A percentile compares a stretch with the other conserved stretches of the same genome.
Conservation (phyloP, 352 stramenopile genomes). For the Phytophthora uliginosa region DNA sequence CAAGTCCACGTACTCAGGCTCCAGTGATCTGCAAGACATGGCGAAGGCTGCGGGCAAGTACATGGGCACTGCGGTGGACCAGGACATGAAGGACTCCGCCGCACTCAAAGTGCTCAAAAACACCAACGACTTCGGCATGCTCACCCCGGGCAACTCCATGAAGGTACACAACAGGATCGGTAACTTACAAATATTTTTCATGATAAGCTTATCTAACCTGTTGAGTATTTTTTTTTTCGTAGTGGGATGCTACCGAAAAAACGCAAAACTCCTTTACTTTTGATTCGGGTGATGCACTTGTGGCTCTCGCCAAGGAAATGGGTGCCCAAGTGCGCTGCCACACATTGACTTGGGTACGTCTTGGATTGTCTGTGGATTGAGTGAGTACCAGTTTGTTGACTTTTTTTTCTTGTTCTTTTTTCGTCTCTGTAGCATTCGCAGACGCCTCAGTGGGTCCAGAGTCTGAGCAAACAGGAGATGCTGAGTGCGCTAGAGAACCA, state of each 20-base stretch:
- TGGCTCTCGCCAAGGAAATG: constrained; percentile 31
- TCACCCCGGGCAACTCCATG: constrained; percentile 43
- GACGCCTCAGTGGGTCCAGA: constrained; percentile 36
- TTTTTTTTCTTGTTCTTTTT: background rate
- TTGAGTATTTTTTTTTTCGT: constrained; percentile 4
- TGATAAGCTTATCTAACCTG: background rate
- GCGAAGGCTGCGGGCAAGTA: constrained; percentile 42
- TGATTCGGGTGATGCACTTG: constrained; percentile 24
- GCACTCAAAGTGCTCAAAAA: constrained; percentile 39
- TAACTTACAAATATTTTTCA: background rate
- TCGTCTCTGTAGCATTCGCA: constrained; percentile 31
- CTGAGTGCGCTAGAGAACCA: constrained; percentile 41
- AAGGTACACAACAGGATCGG: constrained; percentile 21
- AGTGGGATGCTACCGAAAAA: constrained; percentile 37
- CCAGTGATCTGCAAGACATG: constrained; percentile 33
- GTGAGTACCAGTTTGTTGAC: background rate
- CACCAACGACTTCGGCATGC: constrained; percentile 38
- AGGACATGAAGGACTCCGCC: constrained; percentile 29
- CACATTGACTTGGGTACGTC: constrained; percentile 40
- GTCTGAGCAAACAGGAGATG: constrained; percentile 33
- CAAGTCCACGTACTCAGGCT: constrained; percentile 38
- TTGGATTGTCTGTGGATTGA: background rate
- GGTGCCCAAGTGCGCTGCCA: constrained; percentile 41
- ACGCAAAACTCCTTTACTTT: constrained; percentile 31
- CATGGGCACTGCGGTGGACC: constrained; percentile 37